Base-by-base conservation (phyloP, 2,329 filamentous ascomycete species). In the Cordyceps tenuipes region DNA sequence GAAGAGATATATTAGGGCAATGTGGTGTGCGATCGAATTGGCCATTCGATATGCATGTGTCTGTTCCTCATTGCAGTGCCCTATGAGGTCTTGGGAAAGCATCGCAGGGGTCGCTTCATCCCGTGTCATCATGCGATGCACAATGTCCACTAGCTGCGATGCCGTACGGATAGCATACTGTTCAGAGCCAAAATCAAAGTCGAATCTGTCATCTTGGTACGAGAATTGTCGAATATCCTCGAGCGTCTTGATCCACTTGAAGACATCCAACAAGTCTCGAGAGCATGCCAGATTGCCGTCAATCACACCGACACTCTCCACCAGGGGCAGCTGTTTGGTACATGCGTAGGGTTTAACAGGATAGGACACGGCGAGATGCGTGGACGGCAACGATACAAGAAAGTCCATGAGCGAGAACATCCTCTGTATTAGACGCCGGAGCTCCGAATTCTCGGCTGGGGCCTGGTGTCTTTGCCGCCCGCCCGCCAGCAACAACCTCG, bases 231-330 rank as follows among this genome's bases (percentile, higher is more conserved):
- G 50, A 31, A 60, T 41, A 2, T 34, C 21, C 3, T 54, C 5
- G 6, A 56, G 15, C 8, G 43, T 17, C 15, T 31, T 31, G 23
- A 56, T 60, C 31, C 46, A 60, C 47, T n/a, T 50, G 9, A 56
- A 56, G 4, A 43, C 51, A 3, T 2, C 50, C 12, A 46, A 8
- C 15, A 60, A 31, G 23, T 60, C 58, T 21, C 47, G 31, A 6
- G 6, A 39, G 51, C 58, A 60, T 2, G 58, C 44, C 34, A 60
- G 36, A 15, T 19, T 34, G 44, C 51, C 51, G n/a, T 60, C 51
- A 34, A 56, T 60, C 13, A 55, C 51, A 0, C 51, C 51, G 13
- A 60, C 36, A 15, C 15, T 19, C 12, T 55, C 31, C 15, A 56
- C 51, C 15, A 8, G 48, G 19, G 57, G 57, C 2, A 60, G 34